These are phyloP conservation scores for Talaromyces funiculosus DNA, from an alignment of 2,329 filamentous ascomycete genomes.

Conservation along the genomic window DNA sequence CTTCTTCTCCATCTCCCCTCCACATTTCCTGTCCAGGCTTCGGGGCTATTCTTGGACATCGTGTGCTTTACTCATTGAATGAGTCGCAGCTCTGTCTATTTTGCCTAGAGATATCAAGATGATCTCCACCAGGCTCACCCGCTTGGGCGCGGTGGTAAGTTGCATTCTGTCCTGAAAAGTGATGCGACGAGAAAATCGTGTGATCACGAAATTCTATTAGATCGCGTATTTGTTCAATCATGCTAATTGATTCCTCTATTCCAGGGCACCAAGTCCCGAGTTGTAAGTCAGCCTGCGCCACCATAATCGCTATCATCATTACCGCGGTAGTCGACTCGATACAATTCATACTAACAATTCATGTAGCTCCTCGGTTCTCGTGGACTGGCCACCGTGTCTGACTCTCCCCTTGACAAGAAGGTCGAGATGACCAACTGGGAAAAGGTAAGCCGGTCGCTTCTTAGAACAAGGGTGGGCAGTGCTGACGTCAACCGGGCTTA, in stretches of 20 bases:
- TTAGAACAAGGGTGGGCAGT: background rate
- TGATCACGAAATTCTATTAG: background rate
- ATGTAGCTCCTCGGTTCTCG: constrained; percentile 59
- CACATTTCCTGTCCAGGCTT: constrained; percentile 35
- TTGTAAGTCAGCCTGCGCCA: constrained; percentile 32
- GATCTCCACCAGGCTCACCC: constrained; percentile 44
- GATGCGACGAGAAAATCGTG: background rate
- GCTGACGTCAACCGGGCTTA: constrained; percentile 22
- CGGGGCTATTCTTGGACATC: constrained; percentile 19
- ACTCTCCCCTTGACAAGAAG: constrained; percentile 86
- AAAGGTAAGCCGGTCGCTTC: constrained; percentile 47
- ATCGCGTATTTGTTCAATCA: background rate
- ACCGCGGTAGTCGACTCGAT: background rate
- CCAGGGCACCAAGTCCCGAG: constrained; percentile 42
- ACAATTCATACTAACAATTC: background rate
- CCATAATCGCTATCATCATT: background rate
- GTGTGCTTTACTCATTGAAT: constrained; percentile 28
- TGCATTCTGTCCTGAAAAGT: background rate
- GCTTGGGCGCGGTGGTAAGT: constrained; percentile 45
- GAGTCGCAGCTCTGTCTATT: constrained; percentile 32
- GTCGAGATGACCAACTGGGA: constrained; percentile 98
- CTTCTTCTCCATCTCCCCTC: constrained; percentile 29
- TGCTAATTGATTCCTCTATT: constrained; percentile 5
- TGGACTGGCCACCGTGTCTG: constrained; percentile 75
- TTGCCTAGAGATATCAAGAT: constrained; percentile 41